Base-by-base conservation (phyloP, 1,284 basidiomycete species). In the Gymnopus androsaceus region DNA sequence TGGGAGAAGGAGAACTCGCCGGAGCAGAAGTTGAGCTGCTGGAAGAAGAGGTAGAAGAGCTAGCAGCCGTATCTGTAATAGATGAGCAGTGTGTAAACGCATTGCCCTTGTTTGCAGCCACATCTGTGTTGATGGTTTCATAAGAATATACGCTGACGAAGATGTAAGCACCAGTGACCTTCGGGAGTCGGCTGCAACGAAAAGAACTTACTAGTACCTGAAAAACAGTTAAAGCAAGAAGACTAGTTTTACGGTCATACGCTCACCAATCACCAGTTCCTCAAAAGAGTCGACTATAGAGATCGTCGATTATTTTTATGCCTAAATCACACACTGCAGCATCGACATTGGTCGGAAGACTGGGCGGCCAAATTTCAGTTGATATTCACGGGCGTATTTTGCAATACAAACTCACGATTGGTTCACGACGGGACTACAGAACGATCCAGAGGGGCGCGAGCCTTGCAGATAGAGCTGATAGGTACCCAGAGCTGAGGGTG, bases 71-170 rank as follows among this genome's bases (percentile, higher is more conserved):
- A 14, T 31, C 34, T n/a, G 28, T n/a, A 15, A 21, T 25, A 21
- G 46, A 54, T 38, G 27, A 27, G 41, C 60, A 59, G 47, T 59
- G 58, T 4, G 58, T 59, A 41, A 59, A 61, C 0, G 58, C 57
- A 50, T 59, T 59, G 49, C 54, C 56, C 14, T 25, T 6, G n/a
- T 41, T 48, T 11, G 36, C 30, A 30, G 23, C 33, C 3, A 54
- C 48, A 31, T 55, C 48, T 40, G 28, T 21, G 19, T 34, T 54
- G 27, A 56, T 37, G 9, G 36, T 31, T 5, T 52, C 42, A 3
- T 34, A 17, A 5, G 56, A 54, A 28, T 28, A 57, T 2, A 17
- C 19, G 33, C 59, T 60, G 34, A 6, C 1, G 14, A 48, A n/a
- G 33, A 21, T 6, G 23, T 42, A 9, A 55, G 28, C 27, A 21